Evolutionary conservation across 768 basidiomycete species (phyloP).

Genomic region (Termitomyces sp.): DNA sequence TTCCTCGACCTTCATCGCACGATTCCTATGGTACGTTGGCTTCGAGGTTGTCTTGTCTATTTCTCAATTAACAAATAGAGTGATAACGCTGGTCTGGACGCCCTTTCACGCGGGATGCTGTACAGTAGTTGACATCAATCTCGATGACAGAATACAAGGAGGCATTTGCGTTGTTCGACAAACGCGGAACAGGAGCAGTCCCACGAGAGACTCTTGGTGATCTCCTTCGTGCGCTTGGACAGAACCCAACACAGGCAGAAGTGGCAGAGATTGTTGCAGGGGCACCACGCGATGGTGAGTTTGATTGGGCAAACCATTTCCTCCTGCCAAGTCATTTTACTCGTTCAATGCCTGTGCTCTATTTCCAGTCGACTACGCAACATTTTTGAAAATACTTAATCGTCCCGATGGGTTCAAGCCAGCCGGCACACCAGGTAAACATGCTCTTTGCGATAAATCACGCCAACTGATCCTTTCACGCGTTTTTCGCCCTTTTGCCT

Average conservation of each 20-base stretch:
- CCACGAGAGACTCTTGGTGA: conserved; percentile 88
- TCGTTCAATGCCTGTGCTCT: background rate
- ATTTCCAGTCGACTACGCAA: conserved; percentile 79
- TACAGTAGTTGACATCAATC: background rate
- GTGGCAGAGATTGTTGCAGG: conserved; percentile 72
- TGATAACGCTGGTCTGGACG: conserved; percentile 32
- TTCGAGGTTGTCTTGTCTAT: background rate
- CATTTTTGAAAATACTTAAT: conserved; percentile 87
- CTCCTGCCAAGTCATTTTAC: background rate
- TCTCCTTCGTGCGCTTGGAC: conserved; percentile 87
- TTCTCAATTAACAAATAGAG: conserved; percentile 17
- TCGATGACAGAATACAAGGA: conserved; percentile 81
- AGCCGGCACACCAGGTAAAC: conserved; percentile 32
- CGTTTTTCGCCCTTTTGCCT: background rate
- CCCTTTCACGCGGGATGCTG: background rate
- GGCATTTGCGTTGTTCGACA: conserved; percentile 97
- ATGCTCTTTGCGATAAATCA: background rate
- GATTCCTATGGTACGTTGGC: conserved; percentile 23
- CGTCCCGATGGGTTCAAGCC: conserved; percentile 97
- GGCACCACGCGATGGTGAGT: conserved; percentile 72
- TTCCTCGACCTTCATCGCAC: conserved; percentile 4
- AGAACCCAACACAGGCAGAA: conserved; percentile 99
- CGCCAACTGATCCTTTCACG: background rate
- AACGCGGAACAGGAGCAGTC: conserved; percentile 88
- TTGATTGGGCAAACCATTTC: background rate